Evolutionary conservation across 176 grass and related monocot species (phyloP).

Genomic region (Hyparrhenia diplandra): DNA sequence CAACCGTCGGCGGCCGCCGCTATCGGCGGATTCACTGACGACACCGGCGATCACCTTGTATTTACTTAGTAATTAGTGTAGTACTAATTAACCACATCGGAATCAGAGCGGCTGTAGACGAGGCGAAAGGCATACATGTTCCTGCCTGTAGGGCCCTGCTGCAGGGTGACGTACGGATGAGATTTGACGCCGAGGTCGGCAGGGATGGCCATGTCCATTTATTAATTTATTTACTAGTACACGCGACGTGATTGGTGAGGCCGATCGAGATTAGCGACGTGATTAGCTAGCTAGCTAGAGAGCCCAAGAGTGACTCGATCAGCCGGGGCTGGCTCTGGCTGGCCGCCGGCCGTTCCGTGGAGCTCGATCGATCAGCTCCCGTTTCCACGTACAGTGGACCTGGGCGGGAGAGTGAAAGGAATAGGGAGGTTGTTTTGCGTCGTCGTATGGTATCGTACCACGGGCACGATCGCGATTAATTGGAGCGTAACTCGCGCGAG

Average conservation of each 20-base stretch:
- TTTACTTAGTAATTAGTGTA: no score
- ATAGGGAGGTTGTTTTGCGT: neutral
- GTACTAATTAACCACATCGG: no score
- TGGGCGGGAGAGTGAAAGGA: neutral
- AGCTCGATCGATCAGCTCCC: neutral
- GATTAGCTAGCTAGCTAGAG: neutral
- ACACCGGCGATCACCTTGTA: neutral
- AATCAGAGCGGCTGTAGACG: neutral
- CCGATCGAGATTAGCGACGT: neutral
- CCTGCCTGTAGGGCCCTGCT: no score
- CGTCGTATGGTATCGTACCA: slow-evolving; percentile 5
- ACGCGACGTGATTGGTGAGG: neutral
- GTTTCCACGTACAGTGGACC: neutral
- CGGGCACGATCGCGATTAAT: no score
- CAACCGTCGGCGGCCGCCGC: slow-evolving; percentile 13
- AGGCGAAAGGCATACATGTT: no score
- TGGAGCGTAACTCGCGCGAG: neutral
- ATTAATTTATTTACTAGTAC: neutral
- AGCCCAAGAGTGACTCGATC: neutral
- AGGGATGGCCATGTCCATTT: no score
- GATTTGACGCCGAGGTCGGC: slow-evolving; percentile 34
- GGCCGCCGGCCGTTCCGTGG: neutral
- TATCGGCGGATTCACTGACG: neutral
- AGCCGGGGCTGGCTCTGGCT: neutral
- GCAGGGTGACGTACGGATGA: neutral